Conservation (phyloP, 2,329 filamentous ascomycete species). For the Penicillium thymicola region DNA sequence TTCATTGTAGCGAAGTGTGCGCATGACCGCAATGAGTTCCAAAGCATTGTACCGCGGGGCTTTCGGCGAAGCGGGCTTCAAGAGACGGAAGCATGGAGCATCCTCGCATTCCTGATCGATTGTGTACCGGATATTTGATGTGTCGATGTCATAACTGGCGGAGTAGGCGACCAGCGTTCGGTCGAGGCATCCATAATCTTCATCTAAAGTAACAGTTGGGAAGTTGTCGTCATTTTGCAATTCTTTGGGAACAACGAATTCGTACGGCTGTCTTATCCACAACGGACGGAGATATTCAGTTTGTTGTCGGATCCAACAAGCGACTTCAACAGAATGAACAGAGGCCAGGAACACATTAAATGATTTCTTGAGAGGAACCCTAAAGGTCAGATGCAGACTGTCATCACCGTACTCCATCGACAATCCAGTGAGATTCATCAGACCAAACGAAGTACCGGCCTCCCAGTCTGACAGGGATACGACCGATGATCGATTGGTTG, state of each 20-base stretch:
- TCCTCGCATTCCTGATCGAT: conserved; percentile 63
- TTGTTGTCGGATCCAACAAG: conserved; percentile 57
- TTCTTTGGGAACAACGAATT: conserved; percentile 57
- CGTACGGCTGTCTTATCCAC: conserved; percentile 62
- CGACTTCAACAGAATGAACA: conserved; percentile 62
- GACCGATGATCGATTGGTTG: conserved; percentile 52
- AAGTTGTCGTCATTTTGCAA: conserved; percentile 51
- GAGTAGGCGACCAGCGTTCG: conserved; percentile 68
- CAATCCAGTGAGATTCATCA: conserved; percentile 60
- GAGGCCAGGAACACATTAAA: conserved; percentile 62
- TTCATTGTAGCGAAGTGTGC: conserved; percentile 68
- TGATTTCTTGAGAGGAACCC: conserved; percentile 54
- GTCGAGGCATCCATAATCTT: conserved; percentile 63
- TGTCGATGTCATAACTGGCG: conserved; percentile 64
- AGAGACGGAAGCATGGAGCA: conserved; percentile 62
- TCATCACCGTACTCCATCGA: conserved; percentile 62
- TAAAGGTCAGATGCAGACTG: conserved; percentile 64
- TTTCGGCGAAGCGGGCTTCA: conserved; percentile 51
- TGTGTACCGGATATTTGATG: conserved; percentile 63
- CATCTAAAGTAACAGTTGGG: conserved; percentile 48
- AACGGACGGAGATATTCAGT: conserved; percentile 64
- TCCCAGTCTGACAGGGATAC: conserved; percentile 53
- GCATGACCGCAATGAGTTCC: conserved; percentile 68
- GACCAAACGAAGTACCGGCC: conserved; percentile 56
- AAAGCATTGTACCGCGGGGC: conserved; percentile 55